Percentiles rank a stretch among this genome's conserved stretches.
Conservation (phyloP, 192 early-diverging fungal species). For the Entomortierella parvispora region DNA sequence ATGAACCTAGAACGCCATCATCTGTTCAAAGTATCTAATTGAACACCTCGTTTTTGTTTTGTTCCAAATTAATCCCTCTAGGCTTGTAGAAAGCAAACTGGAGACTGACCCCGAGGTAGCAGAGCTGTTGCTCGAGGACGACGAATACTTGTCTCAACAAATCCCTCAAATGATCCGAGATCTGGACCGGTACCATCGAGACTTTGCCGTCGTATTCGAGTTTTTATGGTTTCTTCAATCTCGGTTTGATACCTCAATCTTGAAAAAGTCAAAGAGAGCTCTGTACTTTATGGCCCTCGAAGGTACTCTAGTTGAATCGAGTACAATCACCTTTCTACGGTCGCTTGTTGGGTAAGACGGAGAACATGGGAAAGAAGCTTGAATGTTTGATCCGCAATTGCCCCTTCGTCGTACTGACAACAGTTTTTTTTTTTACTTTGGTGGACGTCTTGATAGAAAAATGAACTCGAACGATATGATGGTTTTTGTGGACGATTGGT, state of each 20-base stretch:
- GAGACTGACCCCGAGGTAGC: slow-evolving; percentile 54
- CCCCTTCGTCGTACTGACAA: no score
- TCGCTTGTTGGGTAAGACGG: slow-evolving; percentile 51
- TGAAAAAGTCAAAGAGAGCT: slow-evolving; percentile 68
- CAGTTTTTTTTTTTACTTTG: background rate
- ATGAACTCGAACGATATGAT: slow-evolving; percentile 49
- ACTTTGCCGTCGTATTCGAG: slow-evolving; percentile 69
- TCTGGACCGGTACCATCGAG: slow-evolving; percentile 64
- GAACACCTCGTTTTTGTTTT: background rate
- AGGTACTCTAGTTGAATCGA: slow-evolving; percentile 36
- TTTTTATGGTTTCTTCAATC: slow-evolving; percentile 69
- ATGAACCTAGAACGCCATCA: background rate
- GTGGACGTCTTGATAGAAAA: slow-evolving; percentile 39
- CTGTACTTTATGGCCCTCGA: slow-evolving; percentile 74
- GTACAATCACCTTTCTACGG: slow-evolving; percentile 50
- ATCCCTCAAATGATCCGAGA: slow-evolving; percentile 60
- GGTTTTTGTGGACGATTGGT: slow-evolving; percentile 42
- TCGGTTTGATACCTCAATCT: slow-evolving; percentile 53
- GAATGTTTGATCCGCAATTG: background rate
- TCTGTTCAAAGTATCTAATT: background rate
- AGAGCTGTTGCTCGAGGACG: slow-evolving; percentile 64
- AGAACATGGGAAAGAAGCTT: background rate
- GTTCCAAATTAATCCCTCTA: background rate
- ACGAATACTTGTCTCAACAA: slow-evolving; percentile 62
- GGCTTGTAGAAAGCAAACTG: slow-evolving; percentile 29